Base-by-base conservation (phyloP, 306 rosid species). In the Glycine tomentella region DNA sequence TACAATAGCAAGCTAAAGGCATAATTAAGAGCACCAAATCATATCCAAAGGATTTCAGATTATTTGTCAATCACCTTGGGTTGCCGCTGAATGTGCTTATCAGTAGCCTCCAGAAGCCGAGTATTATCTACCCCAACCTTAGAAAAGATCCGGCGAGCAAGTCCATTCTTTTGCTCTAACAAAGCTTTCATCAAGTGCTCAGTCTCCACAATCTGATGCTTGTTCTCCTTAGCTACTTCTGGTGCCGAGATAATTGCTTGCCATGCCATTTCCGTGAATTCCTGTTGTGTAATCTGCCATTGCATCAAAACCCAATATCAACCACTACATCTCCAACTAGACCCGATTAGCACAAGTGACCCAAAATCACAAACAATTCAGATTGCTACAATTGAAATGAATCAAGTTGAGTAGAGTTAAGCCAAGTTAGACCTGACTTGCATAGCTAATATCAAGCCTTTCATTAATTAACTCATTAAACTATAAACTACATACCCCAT, bases 181-280 rank as follows among this genome's bases (percentile, higher is more conserved):
- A 95, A 82, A 36, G 99, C 90, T 86, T 90, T 93, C 97, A 95
- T 91, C 88, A 95, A 82, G 88, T 95, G 99, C 82, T 95, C 99
- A 8, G 98, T 91, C 92, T 95, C 99, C 82, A 95, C 99, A 63
- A 95, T 95, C 85, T 95, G 99, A 89, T 95, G 99, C 82, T 95
- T 95, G 87, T 92, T 89, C 86, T 95, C 94, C 79, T 92, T 95
- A 1, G 99, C 99, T 75, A 95, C 94, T 84, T 95, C 99, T 5
- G 99, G 99, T 0, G 94, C 83, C 3, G 97, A 86, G 80, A 93
- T 93, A 80, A 95, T 90, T 0, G 90, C 93, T 86, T 95, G 99
- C 99, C 99, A 95, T 0, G 99, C 98, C 99, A 95, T 92, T 57
- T 95, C 99, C 6, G 99, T 95, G 80, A 95, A 95, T 9, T 95